phyloP scores from a whole-genome alignment of 2,329 filamentous ascomycete species.

The Dothideomycetes sp. region DNA sequence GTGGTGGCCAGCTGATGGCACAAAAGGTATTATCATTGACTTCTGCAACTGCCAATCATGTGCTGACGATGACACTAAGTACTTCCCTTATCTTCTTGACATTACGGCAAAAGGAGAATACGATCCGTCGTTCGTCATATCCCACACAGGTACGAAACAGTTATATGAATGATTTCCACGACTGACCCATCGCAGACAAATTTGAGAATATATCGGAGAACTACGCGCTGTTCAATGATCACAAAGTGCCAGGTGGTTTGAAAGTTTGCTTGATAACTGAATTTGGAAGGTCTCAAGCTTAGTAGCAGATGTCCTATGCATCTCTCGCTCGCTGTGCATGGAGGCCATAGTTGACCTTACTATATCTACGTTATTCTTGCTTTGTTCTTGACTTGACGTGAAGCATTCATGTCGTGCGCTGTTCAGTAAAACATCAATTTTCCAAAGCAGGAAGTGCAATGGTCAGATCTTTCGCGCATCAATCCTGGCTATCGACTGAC shows the following conservation, averaged over 20 bases:
- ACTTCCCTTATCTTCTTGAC: conserved; percentile 20
- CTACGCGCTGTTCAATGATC: conserved; percentile 15
- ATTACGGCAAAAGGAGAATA: conserved; percentile 15
- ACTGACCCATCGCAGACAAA: conserved; percentile 13
- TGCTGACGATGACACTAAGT: conserved; percentile 12
- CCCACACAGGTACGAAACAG: conserved; percentile 8
- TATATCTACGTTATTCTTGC: no score
- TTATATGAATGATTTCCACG: background rate
- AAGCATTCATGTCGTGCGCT: no score
- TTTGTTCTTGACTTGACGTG: no score
- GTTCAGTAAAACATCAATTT: no score
- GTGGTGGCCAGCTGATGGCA: conserved; percentile 8
- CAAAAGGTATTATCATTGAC: conserved; percentile 4
- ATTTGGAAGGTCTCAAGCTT: no score
- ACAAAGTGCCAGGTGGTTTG: conserved; percentile 20
- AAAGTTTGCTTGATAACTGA: conserved; percentile 20
- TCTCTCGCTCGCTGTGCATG: no score
- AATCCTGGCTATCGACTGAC: no score
- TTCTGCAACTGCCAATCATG: background rate
- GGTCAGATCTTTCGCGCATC: no score
- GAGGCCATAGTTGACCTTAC: no score
- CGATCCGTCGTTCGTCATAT: conserved; percentile 6
- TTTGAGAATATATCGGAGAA: conserved; percentile 20
- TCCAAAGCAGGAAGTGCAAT: no score
- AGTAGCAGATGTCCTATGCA: no score